Evolutionary conservation across 208 protist species (phyloP), one percentile per base, ranked within the genome.

Genomic region (Trypanosoma congolense): DNA sequence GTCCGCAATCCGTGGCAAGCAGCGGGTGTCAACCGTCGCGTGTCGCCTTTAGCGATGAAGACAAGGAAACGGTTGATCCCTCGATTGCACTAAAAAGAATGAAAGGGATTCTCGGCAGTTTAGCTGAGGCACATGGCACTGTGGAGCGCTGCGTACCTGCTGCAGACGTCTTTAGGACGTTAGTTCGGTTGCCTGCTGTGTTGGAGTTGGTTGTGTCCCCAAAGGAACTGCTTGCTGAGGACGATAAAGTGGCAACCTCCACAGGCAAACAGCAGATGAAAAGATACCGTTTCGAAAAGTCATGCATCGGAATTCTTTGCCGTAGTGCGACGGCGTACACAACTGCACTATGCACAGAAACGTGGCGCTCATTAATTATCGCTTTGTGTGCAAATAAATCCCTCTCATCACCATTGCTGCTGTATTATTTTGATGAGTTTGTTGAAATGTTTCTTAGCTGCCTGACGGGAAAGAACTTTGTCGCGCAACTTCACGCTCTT

Each of bases 341-440:
- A 44, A 59, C 64, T n/a, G 53, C 70, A 1, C 49, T 87, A 33
- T 83, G 71, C 33, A 59, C 64, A 4, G 72, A 79, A 47, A 67
- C 72, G 22, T 87, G 79, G 79, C 55, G 51, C 16, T 78, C 72
- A 5, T 26, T 87, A 2, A 56, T 19, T n/a, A 57, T 42, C 18
- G 53, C 80, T 31, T 47, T 87, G 1, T 48, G 26, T 2, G 56
- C 55, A 50, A 61, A 77, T 28, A 69, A 65, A 33, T 33, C 35
- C 25, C 60, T 77, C 41, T 62, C 71, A 0, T 63, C 65, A 25
- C 48, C 63, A 19, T 44, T 77, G 33, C 52, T 77, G 24, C 33
- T 70, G 19, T 54, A 73, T 47, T 73, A 65, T 51, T 70, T 65
- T 43, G 48, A 61, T 33, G 56, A 70, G 16, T 59, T 70, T 70